phyloP scores from a whole-genome alignment of 2,329 filamentous ascomycete genomes.

The Westerdykella ornata region DNA sequence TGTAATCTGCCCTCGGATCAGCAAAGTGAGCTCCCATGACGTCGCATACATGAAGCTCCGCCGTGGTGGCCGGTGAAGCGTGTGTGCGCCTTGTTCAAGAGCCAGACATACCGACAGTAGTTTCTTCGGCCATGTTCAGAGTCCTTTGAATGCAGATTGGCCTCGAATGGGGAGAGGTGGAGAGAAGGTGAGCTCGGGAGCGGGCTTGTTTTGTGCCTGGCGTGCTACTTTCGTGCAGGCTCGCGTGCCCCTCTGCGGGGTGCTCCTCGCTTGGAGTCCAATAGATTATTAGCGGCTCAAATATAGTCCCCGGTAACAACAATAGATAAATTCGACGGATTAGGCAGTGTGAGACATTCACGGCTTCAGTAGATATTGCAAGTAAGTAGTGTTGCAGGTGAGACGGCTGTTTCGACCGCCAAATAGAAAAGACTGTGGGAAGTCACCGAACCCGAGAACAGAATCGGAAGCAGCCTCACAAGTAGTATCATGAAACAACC shows the following conservation, averaged over 20 bases:
- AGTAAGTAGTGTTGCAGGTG: no score
- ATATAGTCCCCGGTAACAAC: no score
- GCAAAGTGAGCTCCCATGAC: background rate
- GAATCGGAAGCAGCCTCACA: no score
- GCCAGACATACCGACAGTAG: slow-evolving; percentile 22
- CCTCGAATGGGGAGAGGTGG: slow-evolving; percentile 7
- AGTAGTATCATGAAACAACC: no score
- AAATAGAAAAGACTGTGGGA: no score
- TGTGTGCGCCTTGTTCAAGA: background rate
- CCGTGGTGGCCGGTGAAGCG: background rate
- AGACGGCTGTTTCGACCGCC: no score
- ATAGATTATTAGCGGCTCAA: slow-evolving; percentile 1
- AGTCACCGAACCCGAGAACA: no score
- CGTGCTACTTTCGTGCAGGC: slow-evolving; percentile 1
- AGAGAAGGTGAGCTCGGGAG: slow-evolving; percentile 16
- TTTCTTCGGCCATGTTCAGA: slow-evolving; percentile 34
- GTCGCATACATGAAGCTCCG: background rate
- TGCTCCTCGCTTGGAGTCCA: slow-evolving; percentile 23
- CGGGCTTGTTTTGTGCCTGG: slow-evolving; percentile 22
- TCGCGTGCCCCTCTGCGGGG: slow-evolving; percentile 29
- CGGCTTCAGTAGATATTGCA: no score
- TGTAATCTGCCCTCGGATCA: slow-evolving; percentile 58
- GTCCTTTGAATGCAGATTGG: slow-evolving; percentile 12
- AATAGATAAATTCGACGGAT: no score
- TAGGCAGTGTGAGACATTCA: no score